Base-by-base conservation (phyloP, 2,329 filamentous ascomycete species). In the Septoria linicola region DNA sequence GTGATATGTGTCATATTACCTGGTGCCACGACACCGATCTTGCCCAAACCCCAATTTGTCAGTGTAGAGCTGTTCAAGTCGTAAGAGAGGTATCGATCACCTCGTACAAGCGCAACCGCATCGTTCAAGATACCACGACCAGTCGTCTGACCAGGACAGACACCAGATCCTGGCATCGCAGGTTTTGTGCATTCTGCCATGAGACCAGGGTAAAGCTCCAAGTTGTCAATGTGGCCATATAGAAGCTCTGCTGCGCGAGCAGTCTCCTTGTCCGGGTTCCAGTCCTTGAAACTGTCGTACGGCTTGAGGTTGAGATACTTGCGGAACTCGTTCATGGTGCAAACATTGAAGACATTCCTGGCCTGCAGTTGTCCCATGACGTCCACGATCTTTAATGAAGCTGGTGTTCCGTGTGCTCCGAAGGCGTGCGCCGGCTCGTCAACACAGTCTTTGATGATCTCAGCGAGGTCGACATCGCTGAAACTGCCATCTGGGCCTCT, bases 181-280 rank as follows among this genome's bases (percentile, higher is more conserved):
- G 75, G 73, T 59, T 83, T 83, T 11, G 79, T 72, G 47, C 76
- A 73, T 63, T 83, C 80, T 7, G 77, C 72, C 59, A 81, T 74
- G 5, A 82, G 60, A 10, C 80, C 80, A 2, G 80, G 80, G 57
- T 82, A 82, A 5, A 84, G 66, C 60, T 84, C 80, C 10, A 84
- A 62, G 23, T 78, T 78, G 51, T 72, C 66, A 20, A 68, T 66
- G 76, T 81, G 64, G 70, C 79, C 55, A 68, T 73, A 57, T 70
- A 77, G 66, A 76, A 78, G 60, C 73, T 78, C 66, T 4, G 68
- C 68, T 8, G 66, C 61, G 45, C 66, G 62, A 25, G 71, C 67
- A 37, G 67, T 64, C 17, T 70, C 66, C 27, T 65, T 63, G 43
- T 73, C 68, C 14, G 64, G 59, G 27, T 63, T 63, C 68, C 68